Evolutionary conservation across 2,329 filamentous ascomycete species (phyloP).

Genomic region (Drechslera avenae): DNA sequence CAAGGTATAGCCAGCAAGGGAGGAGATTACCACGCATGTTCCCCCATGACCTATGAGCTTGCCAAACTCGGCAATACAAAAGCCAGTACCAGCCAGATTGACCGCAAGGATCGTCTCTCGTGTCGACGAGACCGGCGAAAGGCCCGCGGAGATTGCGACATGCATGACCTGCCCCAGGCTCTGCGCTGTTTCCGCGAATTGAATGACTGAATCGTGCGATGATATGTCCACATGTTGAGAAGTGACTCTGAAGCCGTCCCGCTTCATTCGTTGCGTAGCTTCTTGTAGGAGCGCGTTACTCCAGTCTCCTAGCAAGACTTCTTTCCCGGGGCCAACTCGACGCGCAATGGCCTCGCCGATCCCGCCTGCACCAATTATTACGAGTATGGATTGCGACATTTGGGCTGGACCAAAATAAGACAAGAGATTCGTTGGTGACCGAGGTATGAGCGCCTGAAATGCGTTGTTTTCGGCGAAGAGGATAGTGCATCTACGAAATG

Average conservation of each 20-base stretch:
- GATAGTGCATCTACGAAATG: background rate
- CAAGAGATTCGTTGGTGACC: constrained; percentile 1
- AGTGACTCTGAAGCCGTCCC: constrained; percentile 4
- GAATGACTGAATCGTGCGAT: constrained; percentile 4
- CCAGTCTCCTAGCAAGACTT: constrained; percentile 3
- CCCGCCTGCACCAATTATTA: background rate
- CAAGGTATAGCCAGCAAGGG: constrained; percentile 5
- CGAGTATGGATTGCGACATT: constrained; percentile 4
- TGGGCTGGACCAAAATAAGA: constrained; percentile 1
- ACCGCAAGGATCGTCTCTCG: constrained; percentile 4
- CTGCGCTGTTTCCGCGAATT: constrained; percentile 2
- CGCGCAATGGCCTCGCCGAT: constrained; percentile 2
- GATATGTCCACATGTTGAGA: constrained; percentile 4
- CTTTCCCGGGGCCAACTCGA: constrained; percentile 3
- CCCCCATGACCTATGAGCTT: constrained; percentile 4
- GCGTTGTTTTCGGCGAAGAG: constrained; percentile 1
- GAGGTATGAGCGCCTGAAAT: constrained; percentile 1
- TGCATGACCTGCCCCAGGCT: constrained; percentile 4
- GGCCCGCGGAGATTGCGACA: background rate
- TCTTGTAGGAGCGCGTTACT: constrained; percentile 4
- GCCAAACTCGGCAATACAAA: constrained; percentile 3
- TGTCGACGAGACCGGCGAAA: constrained; percentile 5
- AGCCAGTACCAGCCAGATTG: constrained; percentile 3
- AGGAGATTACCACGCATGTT: constrained; percentile 3
- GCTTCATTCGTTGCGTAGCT: constrained; percentile 3